phyloP scores from a whole-genome alignment of 2,329 filamentous ascomycete genomes.

The Penicillium palitans region DNA sequence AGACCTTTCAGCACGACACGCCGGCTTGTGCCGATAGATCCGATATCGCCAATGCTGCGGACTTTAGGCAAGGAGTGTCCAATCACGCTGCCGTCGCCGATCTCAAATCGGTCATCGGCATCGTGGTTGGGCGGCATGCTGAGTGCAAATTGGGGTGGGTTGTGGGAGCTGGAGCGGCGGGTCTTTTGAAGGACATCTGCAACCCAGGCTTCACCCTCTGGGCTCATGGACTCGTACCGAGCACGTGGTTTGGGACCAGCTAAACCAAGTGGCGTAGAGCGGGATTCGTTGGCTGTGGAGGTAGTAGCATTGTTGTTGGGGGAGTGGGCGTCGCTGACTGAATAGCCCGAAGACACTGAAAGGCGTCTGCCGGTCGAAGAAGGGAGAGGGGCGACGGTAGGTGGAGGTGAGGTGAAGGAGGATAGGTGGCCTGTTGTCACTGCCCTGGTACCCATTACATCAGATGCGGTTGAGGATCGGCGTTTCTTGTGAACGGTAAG shows the following conservation, averaged over 20 bases:
- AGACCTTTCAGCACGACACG: conserved; percentile 42
- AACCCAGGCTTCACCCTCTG: conserved; percentile 51
- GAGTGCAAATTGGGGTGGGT: conserved; percentile 29
- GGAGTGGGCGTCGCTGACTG: conserved; percentile 32
- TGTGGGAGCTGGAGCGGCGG: conserved; percentile 38
- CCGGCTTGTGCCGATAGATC: conserved; percentile 37
- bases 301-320: conserved; percentile 24
- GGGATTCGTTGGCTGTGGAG: conserved; percentile 16
- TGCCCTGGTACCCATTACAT: conserved; percentile 29
- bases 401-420: conserved; percentile 33
- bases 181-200: conserved; percentile 49
- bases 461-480: conserved; percentile 39
- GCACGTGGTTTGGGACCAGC: conserved; percentile 46
- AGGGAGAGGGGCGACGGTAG: not conserved
- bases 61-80: conserved; percentile 31
- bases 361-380: conserved; percentile 32
- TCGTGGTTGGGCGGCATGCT: conserved; percentile 20
- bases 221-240: conserved; percentile 44
- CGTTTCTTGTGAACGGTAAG: conserved; percentile 42
- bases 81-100: not conserved
- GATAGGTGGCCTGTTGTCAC: conserved; percentile 32
- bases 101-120: conserved; percentile 11
- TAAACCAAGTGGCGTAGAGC: conserved; percentile 46
- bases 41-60: conserved; percentile 44
- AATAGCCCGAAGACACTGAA: conserved; percentile 42